Percentiles rank a stretch among this genome's conserved stretches.
These are phyloP conservation scores for Flaveria linearis DNA, from an alignment of 129 eudicot species.

Conservation along the genomic window DNA sequence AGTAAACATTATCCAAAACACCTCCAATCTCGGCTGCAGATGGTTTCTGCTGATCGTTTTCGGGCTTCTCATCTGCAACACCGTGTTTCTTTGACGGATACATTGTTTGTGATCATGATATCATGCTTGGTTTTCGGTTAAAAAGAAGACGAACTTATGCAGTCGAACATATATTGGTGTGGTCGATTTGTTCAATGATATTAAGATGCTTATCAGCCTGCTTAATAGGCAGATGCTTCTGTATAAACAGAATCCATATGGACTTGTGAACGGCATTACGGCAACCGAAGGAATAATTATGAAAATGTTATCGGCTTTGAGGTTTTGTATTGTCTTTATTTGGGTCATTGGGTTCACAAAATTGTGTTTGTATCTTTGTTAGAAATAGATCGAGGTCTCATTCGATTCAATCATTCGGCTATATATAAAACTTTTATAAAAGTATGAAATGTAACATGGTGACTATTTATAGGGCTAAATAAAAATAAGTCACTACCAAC, in stretches of 20 bases:
- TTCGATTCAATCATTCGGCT: no score
- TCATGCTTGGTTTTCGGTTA: background rate
- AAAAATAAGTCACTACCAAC: no score
- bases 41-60: background rate
- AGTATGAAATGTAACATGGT: no score
- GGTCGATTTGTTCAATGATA: conserved; percentile 21
- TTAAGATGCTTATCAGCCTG: conserved; percentile 25
- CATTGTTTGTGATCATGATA: conserved; percentile 9
- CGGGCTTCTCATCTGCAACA: background rate
- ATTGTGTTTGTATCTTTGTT: no score
- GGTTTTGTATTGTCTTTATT: background rate
- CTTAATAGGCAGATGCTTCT: background rate
- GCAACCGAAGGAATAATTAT: conserved; percentile 2
- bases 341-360: no score
- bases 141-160: background rate
- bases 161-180: background rate
- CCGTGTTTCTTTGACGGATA: conserved; percentile 4
- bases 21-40: background rate
- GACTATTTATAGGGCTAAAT: no score
- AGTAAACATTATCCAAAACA: background rate
- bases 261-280: background rate
- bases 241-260: background rate
- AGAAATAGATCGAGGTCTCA: no score
- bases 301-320: background rate
- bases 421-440: no score